These are phyloP conservation scores for Vanrija sp. DNA, from an alignment of 1,284 basidiomycete genomes.

Conservation along the genomic window DNA sequence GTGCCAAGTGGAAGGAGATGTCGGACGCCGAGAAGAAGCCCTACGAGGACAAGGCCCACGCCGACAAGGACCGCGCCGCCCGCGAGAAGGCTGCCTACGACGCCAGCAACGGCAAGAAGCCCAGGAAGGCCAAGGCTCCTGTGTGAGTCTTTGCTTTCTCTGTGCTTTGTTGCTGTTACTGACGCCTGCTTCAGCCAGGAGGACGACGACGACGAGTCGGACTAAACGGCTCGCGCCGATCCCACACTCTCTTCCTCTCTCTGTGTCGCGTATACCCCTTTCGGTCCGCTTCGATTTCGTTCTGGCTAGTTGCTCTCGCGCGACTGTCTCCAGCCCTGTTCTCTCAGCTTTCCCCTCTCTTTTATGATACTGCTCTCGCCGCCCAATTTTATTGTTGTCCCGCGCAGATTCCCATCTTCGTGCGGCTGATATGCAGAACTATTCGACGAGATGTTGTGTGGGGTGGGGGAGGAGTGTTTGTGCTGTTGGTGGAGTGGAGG, in stretches of 20 bases:
- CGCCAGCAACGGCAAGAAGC: slow-evolving; percentile 51
- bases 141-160: not conserved
- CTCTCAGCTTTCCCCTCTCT: not conserved
- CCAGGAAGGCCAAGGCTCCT: slow-evolving; percentile 19
- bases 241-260: not conserved
- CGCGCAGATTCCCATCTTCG: not conserved
- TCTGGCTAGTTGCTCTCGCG: not conserved
- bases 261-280: not conserved
- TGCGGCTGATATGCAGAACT: slow-evolving; percentile 4
- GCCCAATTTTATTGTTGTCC: not conserved
- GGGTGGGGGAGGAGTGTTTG: too few species aligned
- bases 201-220: slow-evolving; percentile 34
- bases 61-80: slow-evolving; percentile 71
- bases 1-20: slow-evolving; percentile 86
- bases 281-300: slow-evolving; percentile 3
- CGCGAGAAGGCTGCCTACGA: slow-evolving; percentile 55
- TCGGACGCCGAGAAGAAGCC: slow-evolving; percentile 84
- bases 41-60: slow-evolving; percentile 79
- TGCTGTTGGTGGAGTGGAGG: too few species aligned
- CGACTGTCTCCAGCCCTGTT: not conserved
- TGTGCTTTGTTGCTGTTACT: not conserved
- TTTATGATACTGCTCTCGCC: not conserved
- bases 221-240: slow-evolving; percentile 11
- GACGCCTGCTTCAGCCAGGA: slow-evolving; percentile 2
- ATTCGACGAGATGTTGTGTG: not conserved